Base-by-base conservation (phyloP, 352 stramenopile species). In the Thalassiosira hispida region DNA sequence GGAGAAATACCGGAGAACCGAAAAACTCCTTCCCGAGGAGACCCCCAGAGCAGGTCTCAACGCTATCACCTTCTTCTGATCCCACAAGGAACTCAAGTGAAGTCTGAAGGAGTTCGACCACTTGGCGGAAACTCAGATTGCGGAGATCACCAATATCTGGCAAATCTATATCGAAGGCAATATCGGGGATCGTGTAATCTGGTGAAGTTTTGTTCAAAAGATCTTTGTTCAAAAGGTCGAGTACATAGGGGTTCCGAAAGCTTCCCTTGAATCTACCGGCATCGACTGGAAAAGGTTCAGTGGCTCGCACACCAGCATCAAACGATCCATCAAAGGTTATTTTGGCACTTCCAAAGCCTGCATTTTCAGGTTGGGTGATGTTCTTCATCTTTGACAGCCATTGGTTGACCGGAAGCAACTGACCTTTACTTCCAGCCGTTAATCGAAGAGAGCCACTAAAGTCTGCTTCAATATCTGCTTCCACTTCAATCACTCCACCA, bases 1-100 rank as follows among this genome's bases (percentile, higher is more conserved):
- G 22, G 72, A 72, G 16, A 35, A 66, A 40, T 78, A 82, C n/a
- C 20, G 71, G 29, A 40, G 2, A 61, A 12, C 31, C 64, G 7
- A 61, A 22, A 42, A 73, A 8, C 38, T 20, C 22, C 23, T 20
- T 29, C 25, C 66, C 66, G 16, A 81, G 35, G n/a, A 83, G 55
- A 18, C 75, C 75, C 22, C 69, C 69, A 14, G 69, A 79, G 42
- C 75, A 83, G 14, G 67, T 70, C 18, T 79, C 68, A 33, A 83
- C 67, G 51, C 42, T 66, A 29, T 79, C 68, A 68, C 11, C 61
- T 23, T 64, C 60, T n/a, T 73, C 31, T 42, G 56, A 33, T 47
- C 75, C 75, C n/a, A 79, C 55, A 11, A 83, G 38, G 16, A 83
- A 68, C 18, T 57, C 56, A 8, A 79, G 14, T 14, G 61, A 49